A percentile compares a stretch with the other conserved stretches of the same genome.
Evolutionary conservation across 257 asterid species (phyloP).

Genomic region (Nicotiana knightiana): DNA sequence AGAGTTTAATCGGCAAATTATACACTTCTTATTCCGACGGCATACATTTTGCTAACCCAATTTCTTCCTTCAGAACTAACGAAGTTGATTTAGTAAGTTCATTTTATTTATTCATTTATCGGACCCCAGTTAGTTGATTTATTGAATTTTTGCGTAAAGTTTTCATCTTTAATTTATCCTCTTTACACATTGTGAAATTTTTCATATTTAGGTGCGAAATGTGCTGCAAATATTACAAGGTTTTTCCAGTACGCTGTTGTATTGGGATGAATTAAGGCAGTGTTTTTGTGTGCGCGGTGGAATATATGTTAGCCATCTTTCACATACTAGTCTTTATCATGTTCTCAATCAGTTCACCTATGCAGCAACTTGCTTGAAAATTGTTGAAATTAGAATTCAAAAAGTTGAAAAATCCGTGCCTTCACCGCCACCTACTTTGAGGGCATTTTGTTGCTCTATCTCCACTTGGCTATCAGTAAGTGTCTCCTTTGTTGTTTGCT

Average conservation of each 20-base stretch:
- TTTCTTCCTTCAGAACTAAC: slow-evolving; percentile 47
- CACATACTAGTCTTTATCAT: slow-evolving; percentile 64
- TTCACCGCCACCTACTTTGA: slow-evolving; percentile 70
- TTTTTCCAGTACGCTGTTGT: slow-evolving; percentile 52
- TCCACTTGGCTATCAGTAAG: slow-evolving; percentile 69
- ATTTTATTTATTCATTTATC: neutral
- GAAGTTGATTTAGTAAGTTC: slow-evolving; percentile 77
- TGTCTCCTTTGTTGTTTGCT: neutral
- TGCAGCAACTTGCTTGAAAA: slow-evolving; percentile 72
- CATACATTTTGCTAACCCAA: slow-evolving; percentile 59
- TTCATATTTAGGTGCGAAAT: slow-evolving; percentile 57
- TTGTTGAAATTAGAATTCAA: slow-evolving; percentile 48
- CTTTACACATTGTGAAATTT: neutral
- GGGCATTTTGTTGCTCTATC: slow-evolving; percentile 78
- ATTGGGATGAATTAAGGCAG: slow-evolving; percentile 55
- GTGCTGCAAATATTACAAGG: slow-evolving; percentile 91
- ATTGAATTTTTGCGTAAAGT: neutral
- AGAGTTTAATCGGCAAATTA: slow-evolving; percentile 44
- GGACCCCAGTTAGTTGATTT: neutral
- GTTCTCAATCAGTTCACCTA: slow-evolving; percentile 65
- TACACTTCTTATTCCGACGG: slow-evolving; percentile 51
- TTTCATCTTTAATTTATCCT: neutral
- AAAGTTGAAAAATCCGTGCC: slow-evolving; percentile 52
- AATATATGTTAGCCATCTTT: slow-evolving; percentile 71
- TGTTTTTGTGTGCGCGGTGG: slow-evolving; percentile 51